phyloP scores from a whole-genome alignment of 352 stramenopile genomes.

The Globisporangium parvum region DNA sequence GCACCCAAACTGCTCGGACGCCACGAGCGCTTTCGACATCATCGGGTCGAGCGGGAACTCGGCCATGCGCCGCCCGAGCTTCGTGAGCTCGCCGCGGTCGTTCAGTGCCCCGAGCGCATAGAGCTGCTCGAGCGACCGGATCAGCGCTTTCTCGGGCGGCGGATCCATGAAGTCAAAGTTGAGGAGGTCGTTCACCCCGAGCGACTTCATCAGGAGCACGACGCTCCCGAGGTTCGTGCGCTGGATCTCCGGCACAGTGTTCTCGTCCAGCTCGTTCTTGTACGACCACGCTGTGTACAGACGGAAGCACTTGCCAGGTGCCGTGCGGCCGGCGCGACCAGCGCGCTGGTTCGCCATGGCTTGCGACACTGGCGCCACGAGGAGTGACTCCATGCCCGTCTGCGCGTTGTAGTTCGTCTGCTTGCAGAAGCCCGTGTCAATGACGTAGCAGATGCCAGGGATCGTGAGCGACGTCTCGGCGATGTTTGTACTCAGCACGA shows the following conservation, averaged over 20 bases:
- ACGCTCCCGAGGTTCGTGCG: slow-evolving; percentile 97
- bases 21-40: slow-evolving; percentile 93
- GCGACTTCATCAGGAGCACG: slow-evolving; percentile 98
- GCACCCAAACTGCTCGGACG: slow-evolving; percentile 89
- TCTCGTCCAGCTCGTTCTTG: slow-evolving; percentile 98
- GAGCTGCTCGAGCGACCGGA: slow-evolving; percentile 96
- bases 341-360: slow-evolving; percentile 96
- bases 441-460: slow-evolving; percentile 98
- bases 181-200: slow-evolving; percentile 99
- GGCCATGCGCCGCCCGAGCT: slow-evolving; percentile 92
- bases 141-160: slow-evolving; percentile 97
- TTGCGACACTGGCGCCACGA: slow-evolving; percentile 97
- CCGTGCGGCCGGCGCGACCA: slow-evolving; percentile 94
- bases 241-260: slow-evolving; percentile 97
- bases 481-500: slow-evolving; percentile 99
- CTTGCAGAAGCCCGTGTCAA: slow-evolving; percentile 99
- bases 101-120: slow-evolving; percentile 99
- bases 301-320: slow-evolving; percentile 98
- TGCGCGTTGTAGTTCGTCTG: slow-evolving; percentile 99
- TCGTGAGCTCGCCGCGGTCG: slow-evolving; percentile 97
- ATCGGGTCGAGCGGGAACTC: slow-evolving; percentile 95
- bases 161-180: slow-evolving; percentile 99
- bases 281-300: slow-evolving; percentile 99
- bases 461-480: slow-evolving; percentile 99
- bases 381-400: slow-evolving; percentile 98